A percentile compares a stretch with the other conserved stretches of the same genome.
phyloP scores from a whole-genome alignment of 176 grass and related monocot species.

The Hsuehochloa calcarea region DNA sequence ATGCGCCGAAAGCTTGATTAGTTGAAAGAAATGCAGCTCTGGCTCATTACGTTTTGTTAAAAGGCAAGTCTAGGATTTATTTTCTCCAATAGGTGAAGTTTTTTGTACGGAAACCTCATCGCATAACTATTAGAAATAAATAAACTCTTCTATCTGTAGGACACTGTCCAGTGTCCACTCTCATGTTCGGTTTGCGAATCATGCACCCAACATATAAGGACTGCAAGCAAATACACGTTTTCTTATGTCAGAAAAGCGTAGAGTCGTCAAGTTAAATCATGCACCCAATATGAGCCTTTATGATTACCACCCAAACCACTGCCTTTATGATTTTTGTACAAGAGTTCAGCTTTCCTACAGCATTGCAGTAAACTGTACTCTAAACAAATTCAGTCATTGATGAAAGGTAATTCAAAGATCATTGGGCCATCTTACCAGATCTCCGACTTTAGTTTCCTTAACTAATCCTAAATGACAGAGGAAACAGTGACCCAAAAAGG shows the following conservation, averaged over 20 bases:
- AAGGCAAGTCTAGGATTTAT: not conserved
- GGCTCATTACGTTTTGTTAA: not conserved
- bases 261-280: conserved; percentile 23
- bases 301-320: no score
- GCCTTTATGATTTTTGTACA: not conserved
- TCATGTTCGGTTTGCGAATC: not conserved
- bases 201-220: not conserved
- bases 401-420: conserved; percentile 26
- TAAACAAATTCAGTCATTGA: conserved; percentile 25
- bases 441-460: conserved; percentile 15
- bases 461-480: conserved; percentile 9
- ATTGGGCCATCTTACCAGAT: conserved; percentile 21
- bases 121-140: not conserved
- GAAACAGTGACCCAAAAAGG: conserved; percentile 20
- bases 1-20: conserved; percentile 42
- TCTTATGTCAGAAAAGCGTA: not conserved
- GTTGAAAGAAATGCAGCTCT: conserved; percentile 29
- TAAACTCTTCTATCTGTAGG: not conserved
- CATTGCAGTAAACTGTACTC: conserved; percentile 21
- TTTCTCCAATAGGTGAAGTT: not conserved
- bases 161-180: not conserved
- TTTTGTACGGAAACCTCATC: not conserved
- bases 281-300: not conserved
- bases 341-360: conserved; percentile 20
- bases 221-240: not conserved